These are phyloP conservation scores for Mycosphaerelloides madeirae DNA, from an alignment of 2,329 filamentous ascomycete genomes.

Conservation along the genomic window DNA sequence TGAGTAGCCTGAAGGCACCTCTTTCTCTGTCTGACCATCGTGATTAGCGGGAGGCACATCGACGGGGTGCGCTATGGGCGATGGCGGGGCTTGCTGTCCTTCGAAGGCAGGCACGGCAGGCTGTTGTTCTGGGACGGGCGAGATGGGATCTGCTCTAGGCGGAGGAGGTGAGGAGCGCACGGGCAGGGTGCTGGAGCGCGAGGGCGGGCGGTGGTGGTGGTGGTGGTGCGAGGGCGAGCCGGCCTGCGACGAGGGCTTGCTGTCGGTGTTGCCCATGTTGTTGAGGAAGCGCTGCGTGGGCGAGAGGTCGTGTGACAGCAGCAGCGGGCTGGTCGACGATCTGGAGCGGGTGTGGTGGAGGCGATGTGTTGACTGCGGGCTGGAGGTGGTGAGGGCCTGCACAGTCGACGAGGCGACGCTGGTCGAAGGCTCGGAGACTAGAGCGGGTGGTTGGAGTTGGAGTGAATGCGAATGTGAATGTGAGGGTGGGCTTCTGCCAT, in stretches of 20 bases:
- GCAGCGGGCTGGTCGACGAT: conserved; percentile 14
- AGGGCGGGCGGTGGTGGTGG: conserved; percentile 13
- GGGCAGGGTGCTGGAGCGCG: conserved; percentile 23
- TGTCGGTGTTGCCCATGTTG: conserved; percentile 25
- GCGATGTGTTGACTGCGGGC: too few species aligned
- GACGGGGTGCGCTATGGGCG: conserved; percentile 37
- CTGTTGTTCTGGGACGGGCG: neutral
- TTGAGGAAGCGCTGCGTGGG: conserved; percentile 7
- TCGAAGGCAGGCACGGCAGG: neutral
- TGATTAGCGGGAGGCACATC: conserved; percentile 30
- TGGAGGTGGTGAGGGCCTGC: too few species aligned
- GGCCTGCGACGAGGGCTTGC: conserved; percentile 8
- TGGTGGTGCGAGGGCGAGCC: neutral
- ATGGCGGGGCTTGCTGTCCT: conserved; percentile 14
- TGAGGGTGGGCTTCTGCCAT: too few species aligned
- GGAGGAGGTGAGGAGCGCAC: conserved; percentile 12
- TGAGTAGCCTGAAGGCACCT: conserved; percentile 21
- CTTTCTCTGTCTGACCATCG: conserved; percentile 17
- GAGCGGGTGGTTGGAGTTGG: too few species aligned
- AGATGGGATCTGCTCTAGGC: conserved; percentile 11
- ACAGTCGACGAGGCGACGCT: too few species aligned
- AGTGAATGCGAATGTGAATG: too few species aligned
- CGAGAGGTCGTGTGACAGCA: conserved; percentile 10
- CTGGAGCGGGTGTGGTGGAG: conserved; percentile 28
- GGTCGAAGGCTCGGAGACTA: too few species aligned